Base-by-base conservation (phyloP, 257 asterid species). In the Nicotiana undulata region DNA sequence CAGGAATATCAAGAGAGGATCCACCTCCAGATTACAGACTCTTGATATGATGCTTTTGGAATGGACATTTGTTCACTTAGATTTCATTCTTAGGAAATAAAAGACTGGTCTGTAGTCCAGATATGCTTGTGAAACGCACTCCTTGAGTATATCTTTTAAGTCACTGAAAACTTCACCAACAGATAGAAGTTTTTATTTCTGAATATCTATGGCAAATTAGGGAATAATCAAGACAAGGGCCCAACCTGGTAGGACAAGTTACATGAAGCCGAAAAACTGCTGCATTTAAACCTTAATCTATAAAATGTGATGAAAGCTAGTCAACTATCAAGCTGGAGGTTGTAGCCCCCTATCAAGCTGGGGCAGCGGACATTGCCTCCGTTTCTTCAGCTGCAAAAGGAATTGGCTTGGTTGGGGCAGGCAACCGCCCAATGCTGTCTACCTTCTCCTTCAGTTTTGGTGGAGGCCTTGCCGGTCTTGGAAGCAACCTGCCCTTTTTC, bases 401-500 rank as follows among this genome's bases (percentile, higher is more conserved):
- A 68, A 95, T 88, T 0, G 97, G 97, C 87, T 95, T 95, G 32
- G 91, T 91, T 16, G 98, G 98, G 74, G 97, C 98, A 63, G 98
- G 98, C 51, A 95, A 84, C 52, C 98, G 94, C 49, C 99, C 99
- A 2, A 92, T 88, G 68, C 98, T 91, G 85, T 95, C 97, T 4
- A 93, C 99, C 84, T 91, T 93, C 70, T 93, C 97, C 51, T 63
- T 85, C 85, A 85, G 92, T 81, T 93, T 95, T 0, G 99, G 98
- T 9, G 99, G 97, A 81, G 99, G 98, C 83, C 97, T 89, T 56
- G 99, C 98, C 53, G 99, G 84, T 83, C 72, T 92, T 0, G 99
- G 99, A 63, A 95, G 94, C 74, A 95, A 85, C 80, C 98, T 90
- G 46, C 99, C 98, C 89, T 93, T 95, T 90, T 93, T 95, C 81